These are phyloP conservation scores for Tuctoria greenei DNA, from an alignment of 176 grass and related monocot species.

Conservation along the genomic window DNA sequence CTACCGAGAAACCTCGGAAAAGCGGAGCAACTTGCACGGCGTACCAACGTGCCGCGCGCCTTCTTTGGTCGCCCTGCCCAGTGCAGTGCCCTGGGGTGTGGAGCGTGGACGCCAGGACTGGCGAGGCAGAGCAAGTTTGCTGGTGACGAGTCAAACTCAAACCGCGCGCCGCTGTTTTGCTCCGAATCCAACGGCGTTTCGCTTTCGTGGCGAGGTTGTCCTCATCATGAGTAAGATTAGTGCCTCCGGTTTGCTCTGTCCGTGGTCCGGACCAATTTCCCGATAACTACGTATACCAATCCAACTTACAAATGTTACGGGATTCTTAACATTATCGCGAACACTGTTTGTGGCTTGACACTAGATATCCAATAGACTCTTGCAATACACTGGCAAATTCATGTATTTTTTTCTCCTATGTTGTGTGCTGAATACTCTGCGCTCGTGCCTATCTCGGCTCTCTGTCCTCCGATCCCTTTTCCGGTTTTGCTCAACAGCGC, in stretches of 20 bases:
- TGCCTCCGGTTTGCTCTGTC: neutral
- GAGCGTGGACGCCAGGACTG: neutral
- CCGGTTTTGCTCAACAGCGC: neutral
- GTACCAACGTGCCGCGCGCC: neutral
- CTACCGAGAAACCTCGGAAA: neutral
- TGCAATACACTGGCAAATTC: neutral
- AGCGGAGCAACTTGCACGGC: neutral
- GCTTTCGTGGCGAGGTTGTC: conserved; percentile 15
- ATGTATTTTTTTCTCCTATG: neutral
- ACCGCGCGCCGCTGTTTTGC: conserved; percentile 28
- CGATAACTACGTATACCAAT: neutral
- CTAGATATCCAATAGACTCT: neutral
- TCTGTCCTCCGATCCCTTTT: neutral
- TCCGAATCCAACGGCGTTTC: conserved; percentile 24
- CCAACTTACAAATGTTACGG: neutral
- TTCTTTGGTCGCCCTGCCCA: neutral
- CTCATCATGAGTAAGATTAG: neutral
- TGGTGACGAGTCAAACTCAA: conserved; percentile 17
- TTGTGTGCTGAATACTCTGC: neutral
- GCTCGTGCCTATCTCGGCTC: neutral
- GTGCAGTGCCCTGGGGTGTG: neutral
- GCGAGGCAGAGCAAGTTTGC: neutral
- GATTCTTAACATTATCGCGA: no score
- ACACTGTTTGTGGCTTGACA: neutral
- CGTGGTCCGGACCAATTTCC: neutral